Percentiles rank a stretch among this genome's conserved stretches.
Evolutionary conservation across 257 asterid species (phyloP).

Genomic region (Solanum lycopersicoides): DNA sequence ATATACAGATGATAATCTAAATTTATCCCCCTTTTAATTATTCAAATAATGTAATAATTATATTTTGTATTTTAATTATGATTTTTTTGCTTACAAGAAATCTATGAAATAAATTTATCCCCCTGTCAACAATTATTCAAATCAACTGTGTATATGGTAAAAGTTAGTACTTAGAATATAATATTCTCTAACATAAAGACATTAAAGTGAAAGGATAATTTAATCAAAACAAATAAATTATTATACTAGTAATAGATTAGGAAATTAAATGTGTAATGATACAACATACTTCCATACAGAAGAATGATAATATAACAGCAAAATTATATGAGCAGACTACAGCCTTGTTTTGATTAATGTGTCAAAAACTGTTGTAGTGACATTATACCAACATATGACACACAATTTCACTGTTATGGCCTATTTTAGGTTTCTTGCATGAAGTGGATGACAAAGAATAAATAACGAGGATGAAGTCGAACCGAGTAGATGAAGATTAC

Average conservation of each 20-base stretch:
- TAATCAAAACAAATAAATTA: background rate
- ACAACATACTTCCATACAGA: background rate
- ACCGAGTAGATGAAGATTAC: too few relatives aligned
- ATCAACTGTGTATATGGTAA: background rate
- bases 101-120: too few relatives aligned
- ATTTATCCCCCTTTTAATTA: too few relatives aligned
- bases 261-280: too few relatives aligned
- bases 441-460: too few relatives aligned
- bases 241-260: too few relatives aligned
- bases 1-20: too few relatives aligned
- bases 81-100: background rate
- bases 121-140: too few relatives aligned
- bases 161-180: background rate
- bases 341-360: background rate
- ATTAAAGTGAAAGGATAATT: background rate
- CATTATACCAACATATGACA: background rate
- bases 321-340: background rate
- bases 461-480: too few relatives aligned
- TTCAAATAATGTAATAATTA: too few relatives aligned
- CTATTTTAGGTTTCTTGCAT: too few relatives aligned
- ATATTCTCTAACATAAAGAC: background rate
- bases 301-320: background rate
- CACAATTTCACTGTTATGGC: background rate
- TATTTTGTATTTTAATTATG: background rate
- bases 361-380: background rate